Conservation (phyloP, 805 yeast genomes). For the Starmerella asiatica region DNA sequence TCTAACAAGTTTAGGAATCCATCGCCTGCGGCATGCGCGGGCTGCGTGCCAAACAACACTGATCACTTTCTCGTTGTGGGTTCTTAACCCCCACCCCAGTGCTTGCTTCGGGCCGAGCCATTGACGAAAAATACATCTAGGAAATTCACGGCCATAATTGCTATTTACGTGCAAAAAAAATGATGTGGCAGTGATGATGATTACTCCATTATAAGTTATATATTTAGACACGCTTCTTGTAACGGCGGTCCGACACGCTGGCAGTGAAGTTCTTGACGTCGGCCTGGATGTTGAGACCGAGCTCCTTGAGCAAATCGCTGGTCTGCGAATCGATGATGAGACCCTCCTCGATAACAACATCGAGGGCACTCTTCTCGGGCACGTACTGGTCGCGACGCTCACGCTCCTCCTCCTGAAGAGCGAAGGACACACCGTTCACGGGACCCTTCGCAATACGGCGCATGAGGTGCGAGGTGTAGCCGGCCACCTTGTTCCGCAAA, state of each 20-base stretch:
- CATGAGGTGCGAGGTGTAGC: conserved; percentile 99
- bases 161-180: not conserved
- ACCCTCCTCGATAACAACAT: conserved; percentile 88
- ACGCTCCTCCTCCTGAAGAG: conserved; percentile 99
- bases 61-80: too few relatives aligned
- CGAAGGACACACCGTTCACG: conserved; percentile 99
- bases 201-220: conserved; percentile 10
- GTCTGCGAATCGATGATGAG: conserved; percentile 96
- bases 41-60: too few relatives aligned
- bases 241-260: conserved; percentile 21
- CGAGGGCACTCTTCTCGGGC: conserved; percentile 99
- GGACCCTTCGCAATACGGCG: conserved; percentile 99
- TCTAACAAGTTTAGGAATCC: too few relatives aligned
- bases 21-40: too few relatives aligned
- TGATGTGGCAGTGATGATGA: too few relatives aligned
- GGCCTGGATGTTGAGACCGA: conserved; percentile 42
- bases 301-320: conserved; percentile 81
- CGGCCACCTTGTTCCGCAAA: conserved; percentile 99
- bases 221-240: conserved; percentile 24
- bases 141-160: too few relatives aligned
- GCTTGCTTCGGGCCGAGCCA: too few relatives aligned
- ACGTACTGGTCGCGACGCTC: conserved; percentile 99
- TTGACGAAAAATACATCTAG: too few relatives aligned
- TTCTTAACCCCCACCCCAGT: too few relatives aligned
- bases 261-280: conserved; percentile 44